These are phyloP conservation scores for Detonula confervacea DNA, from an alignment of 352 stramenopile genomes.

Conservation along the genomic window DNA sequence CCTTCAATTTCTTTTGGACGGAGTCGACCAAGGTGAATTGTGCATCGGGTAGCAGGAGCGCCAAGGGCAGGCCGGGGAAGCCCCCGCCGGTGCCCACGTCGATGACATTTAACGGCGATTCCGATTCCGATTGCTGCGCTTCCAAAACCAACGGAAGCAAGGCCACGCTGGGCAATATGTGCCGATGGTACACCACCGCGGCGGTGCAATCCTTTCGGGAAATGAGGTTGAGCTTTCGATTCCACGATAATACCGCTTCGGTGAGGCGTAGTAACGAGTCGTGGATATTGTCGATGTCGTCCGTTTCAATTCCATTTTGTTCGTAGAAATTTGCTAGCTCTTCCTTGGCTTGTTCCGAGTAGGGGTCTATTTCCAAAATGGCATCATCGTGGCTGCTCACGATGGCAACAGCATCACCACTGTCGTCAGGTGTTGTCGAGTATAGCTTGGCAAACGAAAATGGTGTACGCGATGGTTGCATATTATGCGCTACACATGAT, in stretches of 20 bases:
- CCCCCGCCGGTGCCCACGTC: constrained; percentile 86
- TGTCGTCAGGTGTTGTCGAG: background rate
- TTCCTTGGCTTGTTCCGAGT: constrained; percentile 44
- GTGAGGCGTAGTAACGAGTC: constrained; percentile 53
- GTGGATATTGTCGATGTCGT: constrained; percentile 2
- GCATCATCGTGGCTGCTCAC: background rate
- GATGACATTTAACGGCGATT: constrained; percentile 51
- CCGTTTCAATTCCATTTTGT: background rate
- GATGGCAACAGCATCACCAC: background rate
- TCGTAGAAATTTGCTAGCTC: constrained; percentile 48
- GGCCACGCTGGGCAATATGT: constrained; percentile 80
- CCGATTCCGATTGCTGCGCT: constrained; percentile 3
- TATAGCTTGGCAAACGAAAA: background rate
- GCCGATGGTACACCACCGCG: constrained; percentile 69
- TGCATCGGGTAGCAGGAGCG: constrained; percentile 75
- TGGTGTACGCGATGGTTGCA: background rate
- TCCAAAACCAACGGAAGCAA: constrained; percentile 46
- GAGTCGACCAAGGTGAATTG: constrained; percentile 84
- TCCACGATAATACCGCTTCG: constrained; percentile 76
- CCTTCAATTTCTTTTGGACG: constrained; percentile 83
- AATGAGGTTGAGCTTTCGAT: constrained; percentile 83
- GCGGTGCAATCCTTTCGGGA: constrained; percentile 75
- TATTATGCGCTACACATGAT: background rate
- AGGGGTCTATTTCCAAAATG: constrained; percentile 50
- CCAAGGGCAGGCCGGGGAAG: constrained; percentile 86